Conservation (phyloP, 2,329 filamentous ascomycete genomes). For the Sarocladiaceae sp. region DNA sequence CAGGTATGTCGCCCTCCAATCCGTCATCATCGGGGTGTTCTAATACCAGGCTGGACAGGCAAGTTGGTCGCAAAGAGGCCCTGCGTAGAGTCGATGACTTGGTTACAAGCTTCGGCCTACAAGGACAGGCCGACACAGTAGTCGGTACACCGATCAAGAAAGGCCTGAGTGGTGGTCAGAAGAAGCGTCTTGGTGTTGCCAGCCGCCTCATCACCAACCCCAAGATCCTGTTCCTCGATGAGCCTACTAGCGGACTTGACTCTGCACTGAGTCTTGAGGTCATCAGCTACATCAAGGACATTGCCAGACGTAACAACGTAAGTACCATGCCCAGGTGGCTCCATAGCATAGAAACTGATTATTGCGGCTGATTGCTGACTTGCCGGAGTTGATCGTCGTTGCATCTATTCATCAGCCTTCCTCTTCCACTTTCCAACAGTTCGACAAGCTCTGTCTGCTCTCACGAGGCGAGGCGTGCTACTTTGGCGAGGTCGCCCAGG, state of each 20-base stretch:
- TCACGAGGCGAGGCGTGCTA: slow-evolving; percentile 67
- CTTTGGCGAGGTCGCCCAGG: slow-evolving; percentile 55
- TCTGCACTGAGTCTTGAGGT: slow-evolving; percentile 72
- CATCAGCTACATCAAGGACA: slow-evolving; percentile 61
- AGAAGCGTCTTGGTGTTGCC: slow-evolving; percentile 71
- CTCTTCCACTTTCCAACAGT: slow-evolving; percentile 69
- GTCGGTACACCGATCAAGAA: slow-evolving; percentile 79
- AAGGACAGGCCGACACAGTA: slow-evolving; percentile 60
- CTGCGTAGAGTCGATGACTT: slow-evolving; percentile 58
- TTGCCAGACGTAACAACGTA: slow-evolving; percentile 62
- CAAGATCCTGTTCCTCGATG: slow-evolving; percentile 75
- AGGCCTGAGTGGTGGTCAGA: slow-evolving; percentile 80
- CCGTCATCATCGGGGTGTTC: too few relatives aligned
- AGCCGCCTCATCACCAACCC: slow-evolving; percentile 76
- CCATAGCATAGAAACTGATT: background rate
- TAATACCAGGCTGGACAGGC: slow-evolving; percentile 19
- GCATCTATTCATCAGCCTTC: slow-evolving; percentile 84
- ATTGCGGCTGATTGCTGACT: too few relatives aligned
- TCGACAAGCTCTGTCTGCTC: slow-evolving; percentile 71
- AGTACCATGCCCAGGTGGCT: slow-evolving; percentile 15
- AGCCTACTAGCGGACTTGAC: slow-evolving; percentile 79
- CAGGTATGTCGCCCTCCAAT: slow-evolving; percentile 9
- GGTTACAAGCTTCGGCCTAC: slow-evolving; percentile 66
- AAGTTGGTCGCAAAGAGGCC: slow-evolving; percentile 45
- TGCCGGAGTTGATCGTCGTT: slow-evolving; percentile 73